Base-by-base conservation (phyloP, 2,329 filamentous ascomycete genomes). In the Sclerotinia glacialis region DNA sequence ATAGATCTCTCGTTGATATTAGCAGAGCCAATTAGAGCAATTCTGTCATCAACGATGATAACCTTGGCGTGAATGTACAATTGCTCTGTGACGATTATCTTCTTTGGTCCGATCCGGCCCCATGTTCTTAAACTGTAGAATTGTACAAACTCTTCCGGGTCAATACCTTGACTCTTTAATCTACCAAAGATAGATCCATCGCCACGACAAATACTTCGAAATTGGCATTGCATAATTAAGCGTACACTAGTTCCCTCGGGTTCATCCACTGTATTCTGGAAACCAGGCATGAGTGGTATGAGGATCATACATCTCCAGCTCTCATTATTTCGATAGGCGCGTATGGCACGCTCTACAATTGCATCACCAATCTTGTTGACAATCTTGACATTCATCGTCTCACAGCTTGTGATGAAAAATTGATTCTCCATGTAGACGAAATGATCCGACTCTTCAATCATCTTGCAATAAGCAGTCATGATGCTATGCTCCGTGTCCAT, bases 381-480 rank as follows among this genome's bases (percentile, higher is more conserved):
- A 70, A 99, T 95, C 76, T 89, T 92, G 16, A 90, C 91, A 63
- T 90, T 91, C 72, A 97, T 88, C 6, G 93, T 93, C 74, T 95
- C 90, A 61, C 91, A 95, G 71, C 92, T 96, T 46, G 92, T 96
- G 77, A 99, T 91, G 80, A 96, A 99, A 79, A 98, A 99, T 76
- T 99, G 95, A 76, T 99, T 99, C 77, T 99, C 95, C 71, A 98
- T 97, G 78, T 99, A 98, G 62, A 98, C 92, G 74, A 97, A 97
- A 77, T 98, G 95, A 58, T 99, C 92, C 1, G 93, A 97, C 70
- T 94, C 90, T 71, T 95, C 89, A 72, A 99, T 99, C 82, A 96
- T 87, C 77, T 96, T 95, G 72, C 96, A 85, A 75, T 98, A 98
- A 4, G 95, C 94, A 70, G 90, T 95, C 83, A 96, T 93, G 76